Conservation (phyloP, 148 eudicot species). For the Simmondsia chinensis region DNA sequence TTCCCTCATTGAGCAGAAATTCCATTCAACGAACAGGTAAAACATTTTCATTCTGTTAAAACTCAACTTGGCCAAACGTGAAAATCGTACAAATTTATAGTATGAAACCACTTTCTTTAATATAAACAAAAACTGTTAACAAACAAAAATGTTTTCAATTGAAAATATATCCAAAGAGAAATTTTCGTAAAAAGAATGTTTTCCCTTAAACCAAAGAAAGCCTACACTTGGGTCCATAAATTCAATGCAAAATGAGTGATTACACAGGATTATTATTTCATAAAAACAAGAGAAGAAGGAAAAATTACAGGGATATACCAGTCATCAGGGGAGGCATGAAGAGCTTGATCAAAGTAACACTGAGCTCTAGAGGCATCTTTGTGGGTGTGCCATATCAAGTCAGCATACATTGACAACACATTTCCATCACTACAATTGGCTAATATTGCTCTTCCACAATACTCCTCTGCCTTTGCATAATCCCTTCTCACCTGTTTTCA, state of each 20-base stretch:
- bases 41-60: too few species aligned
- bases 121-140: too few species aligned
- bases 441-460: constrained; percentile 47
- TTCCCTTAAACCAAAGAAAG: neutral
- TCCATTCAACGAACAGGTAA: too few species aligned
- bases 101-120: too few species aligned
- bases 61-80: too few species aligned
- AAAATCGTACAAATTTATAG: too few species aligned
- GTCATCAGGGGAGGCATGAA: constrained; percentile 49
- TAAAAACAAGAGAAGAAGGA: neutral
- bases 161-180: too few species aligned
- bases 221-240: neutral
- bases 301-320: constrained; percentile 12
- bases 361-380: constrained; percentile 37
- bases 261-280: neutral
- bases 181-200: neutral
- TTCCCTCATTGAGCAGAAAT: too few species aligned
- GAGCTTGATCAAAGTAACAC: constrained; percentile 43
- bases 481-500: constrained; percentile 38
- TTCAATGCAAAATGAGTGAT: neutral
- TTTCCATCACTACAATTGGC: constrained; percentile 38
- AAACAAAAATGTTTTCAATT: too few species aligned
- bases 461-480: constrained; percentile 49
- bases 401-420: constrained; percentile 38
- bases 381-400: constrained; percentile 41